Conservation (phyloP, 495 filamentous ascomycete species). For the Acidiella bohemica region DNA sequence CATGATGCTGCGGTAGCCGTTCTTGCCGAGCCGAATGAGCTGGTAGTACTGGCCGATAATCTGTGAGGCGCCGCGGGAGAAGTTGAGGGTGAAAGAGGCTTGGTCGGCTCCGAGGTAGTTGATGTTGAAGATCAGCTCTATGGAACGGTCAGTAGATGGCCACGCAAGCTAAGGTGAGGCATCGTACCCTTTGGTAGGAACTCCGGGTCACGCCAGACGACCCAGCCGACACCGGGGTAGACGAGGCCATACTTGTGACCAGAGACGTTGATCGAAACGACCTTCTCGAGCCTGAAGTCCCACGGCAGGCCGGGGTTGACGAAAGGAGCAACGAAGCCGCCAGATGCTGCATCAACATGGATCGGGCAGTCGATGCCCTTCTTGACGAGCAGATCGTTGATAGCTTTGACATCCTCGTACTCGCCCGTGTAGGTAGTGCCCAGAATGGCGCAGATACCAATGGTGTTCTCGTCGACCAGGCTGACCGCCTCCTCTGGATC, state of each 20-base stretch:
- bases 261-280: constrained; percentile 83
- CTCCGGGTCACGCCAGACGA: constrained; percentile 72
- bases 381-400: constrained; percentile 69
- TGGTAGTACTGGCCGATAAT: constrained; percentile 96
- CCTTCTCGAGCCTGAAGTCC: constrained; percentile 78
- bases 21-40: constrained; percentile 79
- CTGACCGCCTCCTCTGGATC: constrained; percentile 71
- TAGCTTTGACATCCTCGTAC: constrained; percentile 80
- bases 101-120: constrained; percentile 93
- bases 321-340: constrained; percentile 85
- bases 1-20: constrained; percentile 80
- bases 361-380: constrained; percentile 64
- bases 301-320: constrained; percentile 65
- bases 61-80: constrained; percentile 82
- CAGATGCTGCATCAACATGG: constrained; percentile 81
- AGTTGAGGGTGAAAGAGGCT: constrained; percentile 95
- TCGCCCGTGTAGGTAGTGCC: constrained; percentile 93
- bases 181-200: constrained; percentile 50
- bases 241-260: constrained; percentile 78
- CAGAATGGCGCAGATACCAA: constrained; percentile 80
- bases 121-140: constrained; percentile 89
- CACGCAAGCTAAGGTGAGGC: background rate
- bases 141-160: background rate
- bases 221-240: constrained; percentile 88
- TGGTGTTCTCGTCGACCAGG: constrained; percentile 88